These are phyloP conservation scores for Lentinula detonsa DNA, from an alignment of 768 basidiomycete species.

Conservation along the genomic window DNA sequence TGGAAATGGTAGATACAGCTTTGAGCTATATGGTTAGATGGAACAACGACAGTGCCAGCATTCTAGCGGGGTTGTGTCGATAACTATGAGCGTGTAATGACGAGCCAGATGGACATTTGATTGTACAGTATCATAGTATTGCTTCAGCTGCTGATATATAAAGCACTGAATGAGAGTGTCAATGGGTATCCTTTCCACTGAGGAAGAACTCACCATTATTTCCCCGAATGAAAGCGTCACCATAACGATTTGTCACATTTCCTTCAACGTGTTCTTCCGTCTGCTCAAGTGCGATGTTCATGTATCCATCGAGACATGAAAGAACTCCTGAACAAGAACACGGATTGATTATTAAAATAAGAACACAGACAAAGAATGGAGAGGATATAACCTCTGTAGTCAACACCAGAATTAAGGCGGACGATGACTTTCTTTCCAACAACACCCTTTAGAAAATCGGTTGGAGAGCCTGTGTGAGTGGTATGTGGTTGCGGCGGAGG, in stretches of 20 bases:
- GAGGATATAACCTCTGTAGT: slow-evolving; percentile 68
- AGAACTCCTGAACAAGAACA: slow-evolving; percentile 57
- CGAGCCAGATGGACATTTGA: background rate
- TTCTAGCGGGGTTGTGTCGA: too few relatives aligned
- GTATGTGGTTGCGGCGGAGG: slow-evolving; percentile 28
- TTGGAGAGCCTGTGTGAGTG: slow-evolving; percentile 69
- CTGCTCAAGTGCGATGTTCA: slow-evolving; percentile 98
- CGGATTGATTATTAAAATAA: background rate
- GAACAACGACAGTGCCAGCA: too few relatives aligned
- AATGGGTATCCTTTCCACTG: background rate
- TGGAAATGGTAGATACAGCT: background rate
- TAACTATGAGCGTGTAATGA: background rate
- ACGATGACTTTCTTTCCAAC: slow-evolving; percentile 96
- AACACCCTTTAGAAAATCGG: slow-evolving; percentile 90
- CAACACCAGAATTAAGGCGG: slow-evolving; percentile 84
- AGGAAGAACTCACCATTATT: slow-evolving; percentile 64
- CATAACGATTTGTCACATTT: slow-evolving; percentile 80
- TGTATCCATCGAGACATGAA: slow-evolving; percentile 96
- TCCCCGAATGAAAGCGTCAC: slow-evolving; percentile 92
- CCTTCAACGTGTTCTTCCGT: slow-evolving; percentile 95
- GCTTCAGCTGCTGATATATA: slow-evolving; percentile 74
- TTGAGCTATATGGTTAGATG: too few relatives aligned
- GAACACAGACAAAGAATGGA: background rate
- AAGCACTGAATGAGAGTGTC: slow-evolving; percentile 40
- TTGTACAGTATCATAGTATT: slow-evolving; percentile 26